Conservation (phyloP, 108 stramenopile genomes). For the Cyclotella distinguenda region DNA sequence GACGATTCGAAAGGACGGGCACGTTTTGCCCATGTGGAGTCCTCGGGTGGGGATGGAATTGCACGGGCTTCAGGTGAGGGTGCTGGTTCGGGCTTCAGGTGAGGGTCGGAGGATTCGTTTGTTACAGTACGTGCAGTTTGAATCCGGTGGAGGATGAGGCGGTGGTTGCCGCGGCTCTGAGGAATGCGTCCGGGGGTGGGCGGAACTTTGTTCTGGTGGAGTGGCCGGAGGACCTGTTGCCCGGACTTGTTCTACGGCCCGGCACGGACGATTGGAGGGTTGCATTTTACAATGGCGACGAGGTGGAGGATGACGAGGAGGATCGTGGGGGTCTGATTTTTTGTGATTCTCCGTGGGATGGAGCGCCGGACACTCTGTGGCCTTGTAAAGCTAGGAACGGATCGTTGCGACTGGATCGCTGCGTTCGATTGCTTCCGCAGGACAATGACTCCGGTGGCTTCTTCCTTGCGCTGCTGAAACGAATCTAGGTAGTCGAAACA, state of each 20-base stretch:
- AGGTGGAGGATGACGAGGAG: slow-evolving; percentile 24
- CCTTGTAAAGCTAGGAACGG: slow-evolving; percentile 20
- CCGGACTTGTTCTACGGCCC: slow-evolving; percentile 49
- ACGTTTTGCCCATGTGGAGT: slow-evolving; percentile 75
- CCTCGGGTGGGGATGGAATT: slow-evolving; percentile 57
- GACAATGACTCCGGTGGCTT: slow-evolving; percentile 97
- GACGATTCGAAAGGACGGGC: slow-evolving; percentile 80
- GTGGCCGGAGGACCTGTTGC: slow-evolving; percentile 42
- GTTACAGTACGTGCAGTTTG: slow-evolving; percentile 85
- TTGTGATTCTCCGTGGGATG: slow-evolving; percentile 52
- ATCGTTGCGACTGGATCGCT: slow-evolving; percentile 52
- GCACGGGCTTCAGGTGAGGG: slow-evolving; percentile 76
- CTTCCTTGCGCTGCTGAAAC: slow-evolving; percentile 86
- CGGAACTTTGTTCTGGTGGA: slow-evolving; percentile 43
- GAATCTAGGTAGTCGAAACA: slow-evolving; percentile 15
- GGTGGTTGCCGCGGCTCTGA: slow-evolving; percentile 77
- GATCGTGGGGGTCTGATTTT: slow-evolving; percentile 50
- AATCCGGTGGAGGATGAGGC: slow-evolving; percentile 95
- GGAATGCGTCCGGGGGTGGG: neutral
- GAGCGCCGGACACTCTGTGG: slow-evolving; percentile 59
- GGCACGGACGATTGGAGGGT: slow-evolving; percentile 70
- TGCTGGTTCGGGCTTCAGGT: slow-evolving; percentile 71
- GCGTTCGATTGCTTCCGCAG: slow-evolving; percentile 91
- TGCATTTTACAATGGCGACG: slow-evolving; percentile 52
- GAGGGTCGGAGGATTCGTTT: slow-evolving; percentile 68